Evolutionary conservation across 192 early-diverging fungal species (phyloP), one percentile per base, ranked within the genome.

Genomic region (Coemansia sp.): DNA sequence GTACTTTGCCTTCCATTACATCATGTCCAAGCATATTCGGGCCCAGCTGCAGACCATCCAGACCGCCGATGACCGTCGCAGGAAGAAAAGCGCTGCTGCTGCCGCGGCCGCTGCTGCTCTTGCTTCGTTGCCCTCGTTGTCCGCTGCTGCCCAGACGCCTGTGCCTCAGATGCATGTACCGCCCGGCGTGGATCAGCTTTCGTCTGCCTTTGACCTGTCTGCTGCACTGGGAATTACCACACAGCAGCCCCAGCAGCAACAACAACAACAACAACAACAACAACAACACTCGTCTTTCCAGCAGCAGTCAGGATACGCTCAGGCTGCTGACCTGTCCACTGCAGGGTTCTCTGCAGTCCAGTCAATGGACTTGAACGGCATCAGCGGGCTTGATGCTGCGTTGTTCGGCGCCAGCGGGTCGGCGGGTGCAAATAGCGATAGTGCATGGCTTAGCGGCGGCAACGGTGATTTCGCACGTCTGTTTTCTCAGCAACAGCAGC

Each of bases 21-120:
- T 83, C 57, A 83, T 83, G 81, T 76, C 81, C 61, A 83, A 83
- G 61, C 81, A 83, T 42, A 83, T 83, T 9, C 76, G 76, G 21
- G 81, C 81, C 1, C 81, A 83, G 76, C 43, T 83, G 47, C 71
- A 75, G 44, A 63, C 76, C 26, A 82, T 82, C 45, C 71, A 82
- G 58, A 61, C 57, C 4, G 66, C 73, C 15, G 78, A 75, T 45
- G n/a, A 52, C 7, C 66, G 67, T 11, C 44, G 69, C n/a, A 54
- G 53, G 3, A 61, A 52, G 15, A 47, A 23, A 3, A 60, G 49
- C 18, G 65, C 61, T 23, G 66, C 44, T 50, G 67, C 67, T 6
- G 62, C 61, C 37, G 58, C 58, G 23, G 65, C 56, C 37, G 65
- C 65, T 41, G 40, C 56, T 15, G 18, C 44, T 4, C 7, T 50